Percentiles rank a stretch among this genome's conserved stretches.
phyloP scores from a whole-genome alignment of 345 rosid genomes.

The Capsella bursapastoris region DNA sequence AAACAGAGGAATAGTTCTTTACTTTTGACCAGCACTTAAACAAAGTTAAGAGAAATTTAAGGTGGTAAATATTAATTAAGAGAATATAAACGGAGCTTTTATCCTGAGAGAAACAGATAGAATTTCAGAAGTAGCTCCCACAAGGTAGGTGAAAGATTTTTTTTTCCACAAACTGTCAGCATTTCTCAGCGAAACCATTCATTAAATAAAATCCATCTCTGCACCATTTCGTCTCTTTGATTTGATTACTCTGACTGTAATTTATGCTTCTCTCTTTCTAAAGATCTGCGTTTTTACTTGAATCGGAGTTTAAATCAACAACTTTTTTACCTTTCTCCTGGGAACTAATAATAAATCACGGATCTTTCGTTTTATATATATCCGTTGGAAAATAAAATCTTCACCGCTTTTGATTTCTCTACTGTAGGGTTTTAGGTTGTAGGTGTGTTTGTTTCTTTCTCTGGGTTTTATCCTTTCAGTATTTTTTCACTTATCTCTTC shows the following conservation, averaged over 20 bases:
- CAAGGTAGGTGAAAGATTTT: constrained; percentile 32
- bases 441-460: constrained; percentile 12
- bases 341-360: background rate
- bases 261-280: background rate
- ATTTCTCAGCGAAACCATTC: background rate
- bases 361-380: background rate
- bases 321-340: background rate
- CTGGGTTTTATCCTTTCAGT: background rate
- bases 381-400: background rate
- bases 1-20: background rate
- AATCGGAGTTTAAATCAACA: background rate
- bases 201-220: background rate
- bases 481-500: constrained; percentile 13
- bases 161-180: background rate
- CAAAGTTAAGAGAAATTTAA: background rate
- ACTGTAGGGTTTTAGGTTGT: constrained; percentile 27
- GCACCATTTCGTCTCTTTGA: background rate
- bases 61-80: background rate
- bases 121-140: constrained; percentile 2
- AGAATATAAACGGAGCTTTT: background rate
- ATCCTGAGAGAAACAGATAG: background rate
- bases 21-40: constrained; percentile 14
- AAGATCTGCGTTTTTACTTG: constrained; percentile 4
- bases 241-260: constrained; percentile 21
- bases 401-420: background rate